phyloP scores from a whole-genome alignment of 2,329 filamentous ascomycete species.

The Nigrospora oryzae region DNA sequence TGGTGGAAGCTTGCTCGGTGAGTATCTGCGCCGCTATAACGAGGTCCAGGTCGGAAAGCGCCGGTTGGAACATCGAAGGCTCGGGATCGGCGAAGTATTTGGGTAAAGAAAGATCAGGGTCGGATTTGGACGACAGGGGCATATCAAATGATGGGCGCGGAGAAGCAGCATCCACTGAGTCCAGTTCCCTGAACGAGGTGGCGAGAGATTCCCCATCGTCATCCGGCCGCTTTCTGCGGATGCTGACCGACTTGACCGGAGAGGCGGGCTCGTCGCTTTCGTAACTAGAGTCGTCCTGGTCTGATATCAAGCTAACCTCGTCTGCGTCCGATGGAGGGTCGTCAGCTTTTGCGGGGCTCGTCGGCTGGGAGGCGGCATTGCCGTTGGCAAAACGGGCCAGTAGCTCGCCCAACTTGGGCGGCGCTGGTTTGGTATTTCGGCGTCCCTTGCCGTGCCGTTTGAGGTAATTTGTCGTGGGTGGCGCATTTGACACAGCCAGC shows the following conservation, averaged over 20 bases:
- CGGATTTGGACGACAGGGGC: constrained; percentile 37
- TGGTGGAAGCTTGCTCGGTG: constrained; percentile 59
- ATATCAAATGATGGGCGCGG: constrained; percentile 40
- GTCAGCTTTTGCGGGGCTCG: constrained; percentile 30
- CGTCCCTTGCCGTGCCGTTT: constrained; percentile 35
- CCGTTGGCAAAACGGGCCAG: constrained; percentile 26
- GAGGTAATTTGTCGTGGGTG: constrained; percentile 39
- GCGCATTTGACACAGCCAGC: constrained; percentile 19
- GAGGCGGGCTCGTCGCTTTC: constrained; percentile 40
- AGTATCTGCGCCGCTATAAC: constrained; percentile 62
- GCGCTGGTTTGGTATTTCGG: constrained; percentile 25
- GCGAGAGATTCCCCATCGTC: constrained; percentile 46
- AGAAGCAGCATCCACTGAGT: constrained; percentile 35
- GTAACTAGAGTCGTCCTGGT: constrained; percentile 45
- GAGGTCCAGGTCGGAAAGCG: constrained; percentile 47
- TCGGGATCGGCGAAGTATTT: constrained; percentile 53
- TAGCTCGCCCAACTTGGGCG: constrained; percentile 25
- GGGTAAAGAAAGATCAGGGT: constrained; percentile 40
- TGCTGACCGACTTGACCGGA: constrained; percentile 36
- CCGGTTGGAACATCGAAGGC: constrained; percentile 35
- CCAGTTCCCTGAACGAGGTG: constrained; percentile 40
- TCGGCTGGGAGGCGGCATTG: constrained; percentile 23
- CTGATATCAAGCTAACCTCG: constrained; percentile 43
- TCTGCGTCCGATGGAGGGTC: constrained; percentile 34
- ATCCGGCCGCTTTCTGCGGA: constrained; percentile 32